Base-by-base conservation (phyloP, 1,284 basidiomycete species). In the Agroathelia rolfsii region DNA sequence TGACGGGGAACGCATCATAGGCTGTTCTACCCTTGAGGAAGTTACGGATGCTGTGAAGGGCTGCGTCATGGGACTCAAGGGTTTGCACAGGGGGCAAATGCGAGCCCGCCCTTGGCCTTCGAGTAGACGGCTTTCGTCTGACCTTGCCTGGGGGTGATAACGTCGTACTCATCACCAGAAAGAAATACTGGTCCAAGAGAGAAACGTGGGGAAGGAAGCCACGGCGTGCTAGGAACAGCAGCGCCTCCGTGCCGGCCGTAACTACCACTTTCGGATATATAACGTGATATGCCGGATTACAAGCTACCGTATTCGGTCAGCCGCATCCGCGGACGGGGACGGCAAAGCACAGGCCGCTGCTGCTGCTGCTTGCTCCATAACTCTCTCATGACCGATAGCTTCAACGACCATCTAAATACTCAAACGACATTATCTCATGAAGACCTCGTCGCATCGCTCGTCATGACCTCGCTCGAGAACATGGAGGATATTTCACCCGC, bases 1-100 rank as follows among this genome's bases (percentile, higher is more conserved):
- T 87, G 60, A 96, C 87, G 11, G 93, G 93, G 46, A 96, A 92
- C 16, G 92, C 89, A 56, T 97, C 93, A 62, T 97, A 97, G 41
- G 79, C 80, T 23, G 81, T 88, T 41, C 87, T 73, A 36, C 80
- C 77, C 49, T 77, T 83, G 56, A 97, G 76, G 56, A 92, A 88
- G 35, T 65, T 63, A 31, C 93, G 75, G 44, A 96, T 88, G 27
- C 76, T 65, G 36, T 72, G 61, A 38, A 97, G 61, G 3, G 88
- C 88, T 12, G 70, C 63, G 41, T 86, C 72, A 50, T 92, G 87
- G 10, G 64, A 57, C 30, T 82, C 80, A 38, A 68, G 71, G 0
- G 50, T 52, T 34, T 65, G 62, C n/a, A 52, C 37, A 1, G 72
- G 71, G 0, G 72, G 69, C 0, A 77, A 51, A 58, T 82, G 70